phyloP scores from a whole-genome alignment of 2,329 filamentous ascomycete species.

The Pyrenophora graminea region DNA sequence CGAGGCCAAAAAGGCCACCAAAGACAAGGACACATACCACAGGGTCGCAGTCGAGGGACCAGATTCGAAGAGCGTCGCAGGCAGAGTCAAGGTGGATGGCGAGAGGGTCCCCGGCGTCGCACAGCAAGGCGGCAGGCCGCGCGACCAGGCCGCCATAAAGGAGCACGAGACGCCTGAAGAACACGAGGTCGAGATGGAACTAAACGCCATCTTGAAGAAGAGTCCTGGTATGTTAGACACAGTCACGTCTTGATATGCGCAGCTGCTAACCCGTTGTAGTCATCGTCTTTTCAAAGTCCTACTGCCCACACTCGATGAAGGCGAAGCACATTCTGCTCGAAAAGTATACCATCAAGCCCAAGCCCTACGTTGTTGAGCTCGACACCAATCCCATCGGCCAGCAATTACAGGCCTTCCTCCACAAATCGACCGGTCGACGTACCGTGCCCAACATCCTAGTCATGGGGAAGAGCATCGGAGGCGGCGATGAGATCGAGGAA shows the following conservation, averaged over 20 bases:
- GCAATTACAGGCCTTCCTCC: constrained; percentile 72
- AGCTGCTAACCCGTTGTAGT: constrained; percentile 58
- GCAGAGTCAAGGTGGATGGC: constrained; percentile 56
- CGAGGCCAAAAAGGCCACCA: constrained; percentile 69
- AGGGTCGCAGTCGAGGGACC: constrained; percentile 41
- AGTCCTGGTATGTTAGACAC: constrained; percentile 67
- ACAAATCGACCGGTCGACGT: constrained; percentile 72
- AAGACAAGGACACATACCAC: constrained; percentile 64
- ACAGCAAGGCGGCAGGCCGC: constrained; percentile 49
- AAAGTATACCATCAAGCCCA: constrained; percentile 79
- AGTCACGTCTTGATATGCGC: not conserved
- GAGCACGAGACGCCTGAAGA: constrained; percentile 61
- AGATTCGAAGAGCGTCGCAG: constrained; percentile 57
- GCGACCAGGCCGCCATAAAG: constrained; percentile 47
- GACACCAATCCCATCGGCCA: constrained; percentile 77
- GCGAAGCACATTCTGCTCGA: constrained; percentile 86
- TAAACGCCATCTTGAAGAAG: constrained; percentile 80
- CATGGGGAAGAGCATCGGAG: constrained; percentile 85
- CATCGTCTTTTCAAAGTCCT: constrained; percentile 94
- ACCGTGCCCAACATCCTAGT: constrained; percentile 94
- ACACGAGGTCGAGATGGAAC: constrained; percentile 68
- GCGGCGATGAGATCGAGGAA: constrained; percentile 80
- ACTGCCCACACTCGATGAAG: constrained; percentile 82
- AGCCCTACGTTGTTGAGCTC: constrained; percentile 87
- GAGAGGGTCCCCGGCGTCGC: constrained; percentile 49